Base-by-base conservation (phyloP, 2,329 filamentous ascomycete species). In the Pseudogymnoascus sp. region DNA sequence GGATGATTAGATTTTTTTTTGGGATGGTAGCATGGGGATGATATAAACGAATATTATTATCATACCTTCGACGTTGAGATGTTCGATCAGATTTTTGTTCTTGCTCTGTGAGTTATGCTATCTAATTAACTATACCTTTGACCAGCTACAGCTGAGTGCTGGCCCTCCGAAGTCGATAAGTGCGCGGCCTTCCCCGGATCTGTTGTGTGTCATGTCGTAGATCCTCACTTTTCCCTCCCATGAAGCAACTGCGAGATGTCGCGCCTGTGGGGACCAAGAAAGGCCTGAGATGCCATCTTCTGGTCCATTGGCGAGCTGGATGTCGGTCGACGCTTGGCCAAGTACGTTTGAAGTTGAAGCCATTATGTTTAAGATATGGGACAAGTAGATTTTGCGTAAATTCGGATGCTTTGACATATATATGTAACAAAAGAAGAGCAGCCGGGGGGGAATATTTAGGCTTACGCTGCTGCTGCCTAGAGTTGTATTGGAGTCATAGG, bases 211-310 rank as follows among this genome's bases (percentile, higher is more conserved):
- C 71, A 97, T 90, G 73, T 97, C 90, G 76, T 97, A 99, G 71
- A 99, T 92, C 70, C 92, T 88, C 64, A 97, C 90, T 73, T 96
- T 95, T 77, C 95, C 95, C 75, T 99, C 94, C 94, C 94, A 99
- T 68, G 90, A 96, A 52, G 90, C 79, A 33, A 96, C 89, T 23
- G 92, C 91, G 15, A 99, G 80, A 71, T 95, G 88, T 68, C 97
- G 90, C 65, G 76, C 81, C 57, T 79, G 79, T 1, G 87, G 84
- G 9, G 88, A 91, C 76, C 96, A 99, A 57, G 84, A 78, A 62
- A 99, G 80, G 70, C 91, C 90, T 33, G 92, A 92, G 69, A 97
- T 88, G 73, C 88, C 89, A 75, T 99, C 94, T 66, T 90, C 86
- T 19, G 94, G 94, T n/a, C 89, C 88, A 65, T 86, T 82, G 62